phyloP scores from a whole-genome alignment of 2,329 filamentous ascomycete genomes.

The Xylaria arbuscula region DNA sequence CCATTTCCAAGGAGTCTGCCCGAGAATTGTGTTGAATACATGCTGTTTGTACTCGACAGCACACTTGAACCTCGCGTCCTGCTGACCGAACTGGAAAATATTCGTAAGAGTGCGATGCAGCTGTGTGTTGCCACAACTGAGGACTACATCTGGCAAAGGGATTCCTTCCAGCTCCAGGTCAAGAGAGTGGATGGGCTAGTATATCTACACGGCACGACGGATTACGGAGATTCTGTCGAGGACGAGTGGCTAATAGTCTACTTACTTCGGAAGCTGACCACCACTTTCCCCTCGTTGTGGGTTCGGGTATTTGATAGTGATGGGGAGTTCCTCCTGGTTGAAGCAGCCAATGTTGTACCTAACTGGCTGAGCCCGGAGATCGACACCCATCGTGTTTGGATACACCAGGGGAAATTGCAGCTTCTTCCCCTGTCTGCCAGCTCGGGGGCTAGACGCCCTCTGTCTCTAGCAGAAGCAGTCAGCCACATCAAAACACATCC shows the following conservation, averaged over 20 bases:
- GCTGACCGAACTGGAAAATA: constrained; percentile 73
- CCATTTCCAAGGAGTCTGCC: constrained; percentile 63
- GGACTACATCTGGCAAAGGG: constrained; percentile 95
- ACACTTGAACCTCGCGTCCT: constrained; percentile 66
- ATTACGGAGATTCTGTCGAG: constrained; percentile 93
- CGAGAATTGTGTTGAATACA: constrained; percentile 89
- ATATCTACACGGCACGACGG: constrained; percentile 80
- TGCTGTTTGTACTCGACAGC: constrained; percentile 76
- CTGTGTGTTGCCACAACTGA: constrained; percentile 74
- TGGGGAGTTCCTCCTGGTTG: constrained; percentile 94
- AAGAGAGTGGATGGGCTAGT: constrained; percentile 66
- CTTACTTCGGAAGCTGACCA: constrained; percentile 83
- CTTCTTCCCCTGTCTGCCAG: constrained; percentile 72
- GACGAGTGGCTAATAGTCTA: constrained; percentile 98
- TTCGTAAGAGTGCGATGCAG: constrained; percentile 75
- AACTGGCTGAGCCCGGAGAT: constrained; percentile 93
- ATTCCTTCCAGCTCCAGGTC: constrained; percentile 77
- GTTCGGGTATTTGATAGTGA: constrained; percentile 86
- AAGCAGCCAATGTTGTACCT: constrained; percentile 88
- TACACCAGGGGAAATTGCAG: constrained; percentile 78
- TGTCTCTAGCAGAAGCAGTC: constrained; percentile 75
- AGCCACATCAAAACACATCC: constrained; percentile 67
- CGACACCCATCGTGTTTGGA: constrained; percentile 89
- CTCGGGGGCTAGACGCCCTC: constrained; percentile 51
- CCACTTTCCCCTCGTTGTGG: constrained; percentile 79